Base-by-base conservation (phyloP, 768 basidiomycete genomes). In the Phylloporus sp. region DNA sequence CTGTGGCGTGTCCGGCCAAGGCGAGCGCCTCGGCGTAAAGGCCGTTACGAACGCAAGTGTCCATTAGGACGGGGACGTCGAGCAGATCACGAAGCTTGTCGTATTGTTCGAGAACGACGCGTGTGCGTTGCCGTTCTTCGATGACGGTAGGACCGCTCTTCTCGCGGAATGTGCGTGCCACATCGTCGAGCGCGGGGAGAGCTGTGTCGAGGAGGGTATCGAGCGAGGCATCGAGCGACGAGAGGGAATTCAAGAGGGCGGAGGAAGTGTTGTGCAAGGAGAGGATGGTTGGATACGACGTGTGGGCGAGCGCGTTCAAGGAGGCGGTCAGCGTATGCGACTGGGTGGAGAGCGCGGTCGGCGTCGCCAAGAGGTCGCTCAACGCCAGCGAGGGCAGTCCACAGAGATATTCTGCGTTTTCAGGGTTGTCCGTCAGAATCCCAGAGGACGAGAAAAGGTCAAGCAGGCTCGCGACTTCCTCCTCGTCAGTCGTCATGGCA, bases 1-100 rank as follows among this genome's bases (percentile, higher is more conserved):
- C 62, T 33, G 71, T 69, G 0, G 85, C 82, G 64, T 95, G 92
- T 21, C 78, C 71, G 6, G 86, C 78, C 31, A 98, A 77, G 22
- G 91, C 86, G 46, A 98, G 77, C 0, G 93, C 94, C 62, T 98
- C 96, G 43, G 82, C 76, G 69, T 93, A 97, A 66, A 89, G 86
- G 7, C 91, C 91, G 58, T 91, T 92, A 31, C 92, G 79, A 13
- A 96, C 87, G 61, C 92, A 97, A 1, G 91, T 90, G 62, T 95
- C 90, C 60, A 96, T 86, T 24, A 99, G 77, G 41, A 87, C 73
- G 9, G 95, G 92, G 38, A 94, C 79, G 56, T 96, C 93, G 46
- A 98, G 80, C 28, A 98, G 69, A 64, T 97, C 93, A 53, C 87
- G 78, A 49, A 98, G 78, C 66, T 93, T 93, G 64, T 95, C 91